Percentiles rank a stretch among this genome's conserved stretches.
Conservation (phyloP, 169 alveolate species). For the Cryptosporidium viatorum region DNA sequence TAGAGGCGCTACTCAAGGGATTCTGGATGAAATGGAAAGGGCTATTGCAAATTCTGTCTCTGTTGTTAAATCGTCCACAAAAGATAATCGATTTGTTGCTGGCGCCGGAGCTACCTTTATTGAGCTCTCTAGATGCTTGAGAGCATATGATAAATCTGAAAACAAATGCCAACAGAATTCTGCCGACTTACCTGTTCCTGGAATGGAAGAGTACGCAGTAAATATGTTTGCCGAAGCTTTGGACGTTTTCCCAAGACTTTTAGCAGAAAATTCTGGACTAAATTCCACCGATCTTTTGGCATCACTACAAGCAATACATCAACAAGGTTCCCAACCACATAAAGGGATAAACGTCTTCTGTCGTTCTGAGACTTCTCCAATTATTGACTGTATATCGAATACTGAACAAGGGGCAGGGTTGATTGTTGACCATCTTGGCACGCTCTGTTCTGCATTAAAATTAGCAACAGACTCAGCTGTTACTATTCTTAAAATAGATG, state of each 20-base stretch:
- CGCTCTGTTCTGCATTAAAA: constrained; percentile 95
- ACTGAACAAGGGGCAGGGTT: constrained; percentile 56
- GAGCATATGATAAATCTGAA: constrained; percentile 84
- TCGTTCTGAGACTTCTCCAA: constrained; percentile 28
- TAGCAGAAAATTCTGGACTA: constrained; percentile 97
- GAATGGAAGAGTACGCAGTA: constrained; percentile 97
- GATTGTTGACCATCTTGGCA: constrained; percentile 92
- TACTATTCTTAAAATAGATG: constrained; percentile 97
- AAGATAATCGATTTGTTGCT: constrained; percentile 90
- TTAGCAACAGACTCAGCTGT: constrained; percentile 97
- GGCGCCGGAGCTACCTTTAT: constrained; percentile 98
- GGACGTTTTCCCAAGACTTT: constrained; percentile 95
- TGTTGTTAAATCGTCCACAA: constrained; percentile 87
- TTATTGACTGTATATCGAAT: constrained; percentile 53
- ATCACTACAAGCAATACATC: constrained; percentile 9
- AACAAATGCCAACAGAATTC: neutral
- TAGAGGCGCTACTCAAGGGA: constrained; percentile 96
- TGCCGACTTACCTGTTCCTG: constrained; percentile 79
- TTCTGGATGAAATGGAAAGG: constrained; percentile 98
- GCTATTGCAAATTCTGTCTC: constrained; percentile 96
- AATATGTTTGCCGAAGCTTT: constrained; percentile 97
- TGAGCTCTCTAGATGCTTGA: constrained; percentile 89
- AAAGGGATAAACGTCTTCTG: constrained; percentile 57
- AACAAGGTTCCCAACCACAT: constrained; percentile 67
- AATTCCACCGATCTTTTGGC: constrained; percentile 86